phyloP scores from a whole-genome alignment of 78 protist species.

The Creolimax fragrantissima region DNA sequence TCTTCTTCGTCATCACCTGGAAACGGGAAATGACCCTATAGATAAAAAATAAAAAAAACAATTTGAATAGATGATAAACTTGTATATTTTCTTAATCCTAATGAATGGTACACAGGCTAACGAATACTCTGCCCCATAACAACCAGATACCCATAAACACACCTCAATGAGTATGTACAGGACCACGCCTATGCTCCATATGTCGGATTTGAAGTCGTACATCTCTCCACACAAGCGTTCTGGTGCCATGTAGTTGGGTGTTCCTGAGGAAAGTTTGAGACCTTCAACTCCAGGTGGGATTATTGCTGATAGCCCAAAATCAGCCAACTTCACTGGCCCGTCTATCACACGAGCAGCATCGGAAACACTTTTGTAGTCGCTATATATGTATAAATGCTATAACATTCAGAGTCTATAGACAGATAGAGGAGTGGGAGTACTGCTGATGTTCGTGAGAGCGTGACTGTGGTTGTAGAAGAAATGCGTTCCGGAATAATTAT shows the following conservation, averaged over 20 bases:
- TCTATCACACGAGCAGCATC: background rate
- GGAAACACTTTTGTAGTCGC: background rate
- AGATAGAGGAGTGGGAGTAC: too few relatives aligned
- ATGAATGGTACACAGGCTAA: too few relatives aligned
- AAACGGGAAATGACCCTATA: background rate
- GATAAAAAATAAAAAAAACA: background rate
- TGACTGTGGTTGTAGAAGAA: too few relatives aligned
- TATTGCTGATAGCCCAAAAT: background rate
- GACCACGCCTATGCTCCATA: conserved; percentile 1
- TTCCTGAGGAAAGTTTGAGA: background rate
- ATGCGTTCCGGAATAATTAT: too few relatives aligned
- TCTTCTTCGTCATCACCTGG: background rate
- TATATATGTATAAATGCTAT: too few relatives aligned
- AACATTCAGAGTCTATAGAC: too few relatives aligned
- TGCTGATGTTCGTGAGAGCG: too few relatives aligned
- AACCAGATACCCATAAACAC: too few relatives aligned
- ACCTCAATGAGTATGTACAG: background rate
- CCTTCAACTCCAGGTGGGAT: background rate
- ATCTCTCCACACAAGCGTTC: background rate
- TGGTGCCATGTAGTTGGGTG: conserved; percentile 10
- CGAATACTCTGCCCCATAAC: too few relatives aligned
- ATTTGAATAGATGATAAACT: background rate
- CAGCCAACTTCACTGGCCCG: background rate
- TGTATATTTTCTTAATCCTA: too few relatives aligned
- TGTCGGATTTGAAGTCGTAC: background rate